phyloP scores from a whole-genome alignment of 176 grass and related monocot genomes.

The Carex pumila region DNA sequence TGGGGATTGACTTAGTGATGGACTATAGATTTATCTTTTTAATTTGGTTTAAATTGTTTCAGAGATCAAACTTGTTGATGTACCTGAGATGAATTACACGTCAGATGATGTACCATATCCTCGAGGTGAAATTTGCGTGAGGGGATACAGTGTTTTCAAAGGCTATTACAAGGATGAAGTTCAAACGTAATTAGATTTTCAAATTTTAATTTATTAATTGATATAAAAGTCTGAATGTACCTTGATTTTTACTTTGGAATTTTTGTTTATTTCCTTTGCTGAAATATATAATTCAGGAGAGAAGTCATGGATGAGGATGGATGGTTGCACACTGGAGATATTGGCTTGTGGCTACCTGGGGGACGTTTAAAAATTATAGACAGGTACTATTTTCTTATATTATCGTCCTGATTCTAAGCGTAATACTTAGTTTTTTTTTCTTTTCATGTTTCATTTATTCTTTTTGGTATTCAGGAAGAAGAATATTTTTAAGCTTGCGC shows the following conservation, averaged over 20 bases:
- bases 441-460: conserved; percentile 7
- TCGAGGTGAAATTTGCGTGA: conserved; percentile 95
- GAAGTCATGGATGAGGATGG: conserved; percentile 84
- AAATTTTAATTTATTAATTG: not conserved
- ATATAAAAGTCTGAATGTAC: not conserved
- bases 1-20: not conserved
- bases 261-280: not conserved
- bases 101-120: conserved; percentile 85
- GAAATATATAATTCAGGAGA: conserved; percentile 35
- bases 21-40: conserved; percentile 1
- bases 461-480: conserved; percentile 64
- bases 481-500: conserved; percentile 97
- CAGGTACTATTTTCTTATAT: conserved; percentile 38
- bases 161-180: conserved; percentile 89
- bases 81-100: conserved; percentile 97
- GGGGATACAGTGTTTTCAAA: conserved; percentile 62
- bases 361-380: conserved; percentile 94
- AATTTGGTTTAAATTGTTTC: conserved; percentile 22
- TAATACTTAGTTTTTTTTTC: conserved; percentile 6
- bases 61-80: conserved; percentile 97
- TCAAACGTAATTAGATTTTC: conserved; percentile 57
- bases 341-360: conserved; percentile 91
- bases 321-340: conserved; percentile 97
- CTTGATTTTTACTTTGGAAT: not conserved
- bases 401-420: not conserved